These are phyloP conservation scores for Talaromyces sp. DNA, from an alignment of 2,329 filamentous ascomycete species.

Conservation along the genomic window DNA sequence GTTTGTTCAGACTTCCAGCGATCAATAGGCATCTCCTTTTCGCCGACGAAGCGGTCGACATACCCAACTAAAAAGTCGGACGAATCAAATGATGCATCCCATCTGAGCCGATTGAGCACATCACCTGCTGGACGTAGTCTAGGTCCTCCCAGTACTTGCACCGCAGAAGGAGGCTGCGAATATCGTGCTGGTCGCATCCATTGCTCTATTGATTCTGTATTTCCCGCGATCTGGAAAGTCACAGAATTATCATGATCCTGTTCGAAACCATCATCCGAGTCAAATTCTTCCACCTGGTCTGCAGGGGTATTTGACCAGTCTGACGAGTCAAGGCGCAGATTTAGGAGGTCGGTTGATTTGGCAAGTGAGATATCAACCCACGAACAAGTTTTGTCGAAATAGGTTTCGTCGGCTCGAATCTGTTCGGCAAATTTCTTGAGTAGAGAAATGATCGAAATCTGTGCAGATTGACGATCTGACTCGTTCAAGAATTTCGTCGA, in stretches of 20 bases:
- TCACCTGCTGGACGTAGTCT: slow-evolving; percentile 30
- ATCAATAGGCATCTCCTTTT: slow-evolving; percentile 47
- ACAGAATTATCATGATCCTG: not conserved
- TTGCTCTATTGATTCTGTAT: not conserved
- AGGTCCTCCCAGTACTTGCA: not conserved
- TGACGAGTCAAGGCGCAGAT: slow-evolving; percentile 18
- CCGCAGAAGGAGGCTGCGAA: not conserved
- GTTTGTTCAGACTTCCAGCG: slow-evolving; percentile 55
- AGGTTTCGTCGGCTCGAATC: slow-evolving; percentile 35
- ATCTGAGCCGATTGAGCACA: slow-evolving; percentile 49
- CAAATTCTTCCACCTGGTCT: not conserved
- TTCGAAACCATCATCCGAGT: slow-evolving; percentile 13
- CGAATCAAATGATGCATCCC: slow-evolving; percentile 47
- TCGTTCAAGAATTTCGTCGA: slow-evolving; percentile 14
- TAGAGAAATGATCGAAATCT: slow-evolving; percentile 42
- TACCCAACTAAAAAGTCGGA: slow-evolving; percentile 53
- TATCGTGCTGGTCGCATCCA: not conserved
- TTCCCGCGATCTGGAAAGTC: not conserved
- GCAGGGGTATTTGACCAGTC: not conserved
- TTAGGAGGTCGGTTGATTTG: slow-evolving; percentile 22
- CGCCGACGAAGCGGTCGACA: slow-evolving; percentile 52
- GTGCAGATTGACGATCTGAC: slow-evolving; percentile 43
- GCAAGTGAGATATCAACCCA: slow-evolving; percentile 36
- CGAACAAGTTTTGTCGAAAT: slow-evolving; percentile 30
- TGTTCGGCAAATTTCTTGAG: slow-evolving; percentile 36